Conservation (phyloP, 1,284 basidiomycete genomes). For the Moesziomyces globuligerus region DNA sequence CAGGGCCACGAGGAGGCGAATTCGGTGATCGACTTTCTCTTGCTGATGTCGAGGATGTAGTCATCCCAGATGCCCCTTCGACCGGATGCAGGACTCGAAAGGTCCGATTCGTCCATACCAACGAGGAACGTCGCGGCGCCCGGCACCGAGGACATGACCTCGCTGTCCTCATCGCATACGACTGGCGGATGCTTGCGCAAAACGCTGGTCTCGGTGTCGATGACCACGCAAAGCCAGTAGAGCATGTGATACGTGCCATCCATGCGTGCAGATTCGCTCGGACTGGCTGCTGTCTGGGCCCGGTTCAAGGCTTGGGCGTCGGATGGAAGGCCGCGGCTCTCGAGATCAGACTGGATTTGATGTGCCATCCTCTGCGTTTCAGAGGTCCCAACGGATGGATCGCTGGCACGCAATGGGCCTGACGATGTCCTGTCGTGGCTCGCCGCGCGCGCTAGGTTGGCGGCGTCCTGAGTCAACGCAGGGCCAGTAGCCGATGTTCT, state of each 20-base stretch:
- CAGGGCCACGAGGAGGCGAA: slow-evolving; percentile 18
- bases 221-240: slow-evolving; percentile 25
- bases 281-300: neutral
- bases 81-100: neutral
- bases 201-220: slow-evolving; percentile 27
- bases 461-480: no score
- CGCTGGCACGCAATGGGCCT: no score
- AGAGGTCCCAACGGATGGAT: neutral
- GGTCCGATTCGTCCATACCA: neutral
- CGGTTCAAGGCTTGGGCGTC: neutral
- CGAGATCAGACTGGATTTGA: slow-evolving; percentile 17
- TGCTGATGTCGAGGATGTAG: slow-evolving; percentile 21
- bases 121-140: neutral
- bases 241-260: slow-evolving; percentile 34
- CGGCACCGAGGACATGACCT: slow-evolving; percentile 8
- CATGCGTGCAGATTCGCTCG: slow-evolving; percentile 8
- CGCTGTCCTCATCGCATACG: slow-evolving; percentile 23
- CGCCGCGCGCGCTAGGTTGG: no score
- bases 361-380: slow-evolving; percentile 4
- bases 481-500: neutral
- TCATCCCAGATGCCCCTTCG: slow-evolving; percentile 28
- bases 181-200: slow-evolving; percentile 23
- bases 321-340: slow-evolving; percentile 4
- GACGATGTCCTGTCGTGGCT: neutral
- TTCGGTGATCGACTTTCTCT: slow-evolving; percentile 8